phyloP scores from a whole-genome alignment of 148 eudicot species.

The Vaccinium darrowii region DNA sequence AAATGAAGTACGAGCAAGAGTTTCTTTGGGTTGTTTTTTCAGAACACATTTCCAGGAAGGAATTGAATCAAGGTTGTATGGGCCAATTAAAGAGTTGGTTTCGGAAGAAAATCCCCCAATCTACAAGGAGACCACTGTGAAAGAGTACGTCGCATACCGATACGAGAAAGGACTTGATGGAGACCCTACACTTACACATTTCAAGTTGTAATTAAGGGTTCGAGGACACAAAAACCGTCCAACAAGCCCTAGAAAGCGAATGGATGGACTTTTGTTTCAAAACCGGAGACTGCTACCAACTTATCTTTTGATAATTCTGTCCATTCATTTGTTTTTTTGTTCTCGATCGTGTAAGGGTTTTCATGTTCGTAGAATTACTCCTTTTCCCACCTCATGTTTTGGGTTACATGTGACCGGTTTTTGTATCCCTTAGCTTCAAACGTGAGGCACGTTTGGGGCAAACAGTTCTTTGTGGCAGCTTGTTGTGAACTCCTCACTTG shows the following conservation, averaged over 20 bases:
- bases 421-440: too few species aligned
- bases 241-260: background rate
- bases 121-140: background rate
- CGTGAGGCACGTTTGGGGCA: too few species aligned
- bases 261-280: background rate
- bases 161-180: conserved; percentile 10
- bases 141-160: background rate
- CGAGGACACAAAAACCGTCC: background rate
- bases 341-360: background rate
- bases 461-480: too few species aligned
- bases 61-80: conserved; percentile 28
- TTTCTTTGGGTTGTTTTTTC: conserved; percentile 54
- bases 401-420: background rate
- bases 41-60: conserved; percentile 22
- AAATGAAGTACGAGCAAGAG: conserved; percentile 47
- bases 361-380: background rate
- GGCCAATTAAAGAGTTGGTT: conserved; percentile 49
- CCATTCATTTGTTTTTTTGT: background rate
- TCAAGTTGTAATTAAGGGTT: conserved; percentile 16
- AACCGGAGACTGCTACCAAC: background rate
- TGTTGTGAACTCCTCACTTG: too few species aligned
- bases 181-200: conserved; percentile 10
- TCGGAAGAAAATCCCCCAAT: conserved; percentile 1
- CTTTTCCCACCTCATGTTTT: background rate
- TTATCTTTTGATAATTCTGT: background rate